Conservation (phyloP, 352 stramenopile species). For the Globisporangium iwayamae region DNA sequence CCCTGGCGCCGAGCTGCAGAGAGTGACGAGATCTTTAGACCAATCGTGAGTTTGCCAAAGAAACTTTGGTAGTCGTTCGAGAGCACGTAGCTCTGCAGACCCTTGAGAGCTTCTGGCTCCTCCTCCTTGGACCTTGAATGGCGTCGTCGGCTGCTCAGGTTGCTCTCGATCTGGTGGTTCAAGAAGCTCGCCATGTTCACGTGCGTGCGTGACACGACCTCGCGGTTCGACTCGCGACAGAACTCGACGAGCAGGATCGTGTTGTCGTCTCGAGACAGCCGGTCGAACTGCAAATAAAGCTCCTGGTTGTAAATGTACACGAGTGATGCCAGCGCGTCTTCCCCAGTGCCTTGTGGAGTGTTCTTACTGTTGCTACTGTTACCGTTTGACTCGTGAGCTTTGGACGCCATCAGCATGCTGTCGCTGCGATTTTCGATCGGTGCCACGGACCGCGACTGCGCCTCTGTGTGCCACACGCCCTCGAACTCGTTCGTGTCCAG, state of each 20-base stretch:
- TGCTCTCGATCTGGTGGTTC: slow-evolving; percentile 35
- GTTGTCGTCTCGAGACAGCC: slow-evolving; percentile 81
- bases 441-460: slow-evolving; percentile 51
- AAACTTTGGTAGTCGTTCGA: slow-evolving; percentile 84
- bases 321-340: slow-evolving; percentile 20
- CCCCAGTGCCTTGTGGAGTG: not conserved
- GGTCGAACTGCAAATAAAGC: slow-evolving; percentile 81
- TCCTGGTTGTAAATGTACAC: slow-evolving; percentile 81
- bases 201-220: slow-evolving; percentile 77
- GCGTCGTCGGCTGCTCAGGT: slow-evolving; percentile 13
- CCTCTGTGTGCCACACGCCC: slow-evolving; percentile 80
- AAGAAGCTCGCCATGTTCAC: slow-evolving; percentile 83
- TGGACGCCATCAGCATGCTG: not conserved
- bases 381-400: not conserved
- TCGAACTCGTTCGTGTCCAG: slow-evolving; percentile 84
- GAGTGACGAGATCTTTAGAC: slow-evolving; percentile 60
- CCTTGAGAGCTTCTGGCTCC: slow-evolving; percentile 12
- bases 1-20: slow-evolving; percentile 34
- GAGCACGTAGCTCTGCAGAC: slow-evolving; percentile 70
- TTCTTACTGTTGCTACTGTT: not conserved
- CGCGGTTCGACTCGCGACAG: slow-evolving; percentile 63
- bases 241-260: slow-evolving; percentile 81
- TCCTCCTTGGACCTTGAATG: slow-evolving; percentile 18
- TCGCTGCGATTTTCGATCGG: slow-evolving; percentile 30
- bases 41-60: slow-evolving; percentile 74